Base-by-base conservation (phyloP, 768 basidiomycete species). In the Cyclocybe cylindracea region DNA sequence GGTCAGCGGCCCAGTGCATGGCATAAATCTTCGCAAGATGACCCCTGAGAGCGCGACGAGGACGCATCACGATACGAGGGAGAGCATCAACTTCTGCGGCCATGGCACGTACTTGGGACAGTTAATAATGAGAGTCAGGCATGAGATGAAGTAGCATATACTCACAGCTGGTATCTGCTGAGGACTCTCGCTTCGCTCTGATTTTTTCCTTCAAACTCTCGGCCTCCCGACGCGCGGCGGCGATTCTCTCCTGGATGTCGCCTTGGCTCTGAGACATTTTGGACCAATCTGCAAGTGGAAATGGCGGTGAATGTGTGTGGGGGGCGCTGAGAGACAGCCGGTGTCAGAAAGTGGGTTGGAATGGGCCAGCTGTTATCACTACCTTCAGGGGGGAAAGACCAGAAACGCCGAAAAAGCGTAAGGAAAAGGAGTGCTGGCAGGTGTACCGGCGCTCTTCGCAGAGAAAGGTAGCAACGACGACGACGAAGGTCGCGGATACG, bases 11-110 rank as follows among this genome's bases (percentile, higher is more conserved):
- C 97, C 97, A 99, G 71, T 99, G 97, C 91, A 99, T 97, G 43
- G 96, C 96, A 70, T 99, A 99, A 66, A 99, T 98, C 80, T 99
- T 99, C 55, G 96, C 96, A 46, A 99, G 85, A 73, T 99, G 96
- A 24, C 96, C 96, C 66, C 94, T 88, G 61, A 99, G 86, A 56
- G 93, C 90, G 60, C 96, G 89, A 51, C 97, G 85, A 47, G 94
- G 91, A 62, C 93, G 91, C 91, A 99, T 95, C 36, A 96, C 88
- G 65, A 99, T 93, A 54, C 96, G 90, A 39, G 96, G 96, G 46
- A 99, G 80, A 13, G 94, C 87, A 59, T 97, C 94, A 38, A 98
- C 91, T 67, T 99, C 97, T 38, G 89, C 87, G 19, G 96, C 94
- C 94, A 98, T 97, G n/a, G 94, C 94, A 45, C 94, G 90, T 64